Conservation (phyloP, 352 stramenopile genomes). For the Hyaloperonospora arabidopsidis region DNA sequence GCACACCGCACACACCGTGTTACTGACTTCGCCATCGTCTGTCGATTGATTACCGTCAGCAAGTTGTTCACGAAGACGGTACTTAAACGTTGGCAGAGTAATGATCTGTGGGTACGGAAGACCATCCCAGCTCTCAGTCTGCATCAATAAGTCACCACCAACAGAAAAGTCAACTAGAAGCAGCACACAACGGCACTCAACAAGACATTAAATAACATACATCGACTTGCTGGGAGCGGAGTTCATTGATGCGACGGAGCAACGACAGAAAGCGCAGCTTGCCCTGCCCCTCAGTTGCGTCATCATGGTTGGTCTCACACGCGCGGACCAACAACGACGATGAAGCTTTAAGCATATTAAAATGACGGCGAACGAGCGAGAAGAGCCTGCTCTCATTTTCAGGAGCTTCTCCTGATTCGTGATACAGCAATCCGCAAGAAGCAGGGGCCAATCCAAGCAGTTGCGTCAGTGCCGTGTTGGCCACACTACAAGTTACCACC, state of each 20-base stretch:
- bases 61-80: slow-evolving; percentile 37
- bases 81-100: slow-evolving; percentile 71
- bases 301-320: slow-evolving; percentile 10
- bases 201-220: slow-evolving; percentile 21
- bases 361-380: slow-evolving; percentile 27
- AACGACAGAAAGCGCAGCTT: slow-evolving; percentile 70
- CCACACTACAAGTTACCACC: slow-evolving; percentile 15
- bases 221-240: slow-evolving; percentile 72
- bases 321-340: slow-evolving; percentile 2
- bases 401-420: slow-evolving; percentile 11
- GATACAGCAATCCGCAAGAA: slow-evolving; percentile 1
- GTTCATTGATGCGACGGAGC: slow-evolving; percentile 73
- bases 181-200: neutral
- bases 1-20: slow-evolving; percentile 77
- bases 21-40: slow-evolving; percentile 43
- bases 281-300: slow-evolving; percentile 38
- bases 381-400: slow-evolving; percentile 27
- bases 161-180: neutral
- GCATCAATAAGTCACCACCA: slow-evolving; percentile 5
- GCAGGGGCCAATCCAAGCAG: slow-evolving; percentile 20
- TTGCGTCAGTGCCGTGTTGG: slow-evolving; percentile 24
- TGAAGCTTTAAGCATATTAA: slow-evolving; percentile 25
- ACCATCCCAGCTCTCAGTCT: slow-evolving; percentile 63
- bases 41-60: slow-evolving; percentile 19
- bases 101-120: slow-evolving; percentile 80